Base-by-base conservation (phyloP, 2,329 filamentous ascomycete genomes). In the Xylaria sp. region DNA sequence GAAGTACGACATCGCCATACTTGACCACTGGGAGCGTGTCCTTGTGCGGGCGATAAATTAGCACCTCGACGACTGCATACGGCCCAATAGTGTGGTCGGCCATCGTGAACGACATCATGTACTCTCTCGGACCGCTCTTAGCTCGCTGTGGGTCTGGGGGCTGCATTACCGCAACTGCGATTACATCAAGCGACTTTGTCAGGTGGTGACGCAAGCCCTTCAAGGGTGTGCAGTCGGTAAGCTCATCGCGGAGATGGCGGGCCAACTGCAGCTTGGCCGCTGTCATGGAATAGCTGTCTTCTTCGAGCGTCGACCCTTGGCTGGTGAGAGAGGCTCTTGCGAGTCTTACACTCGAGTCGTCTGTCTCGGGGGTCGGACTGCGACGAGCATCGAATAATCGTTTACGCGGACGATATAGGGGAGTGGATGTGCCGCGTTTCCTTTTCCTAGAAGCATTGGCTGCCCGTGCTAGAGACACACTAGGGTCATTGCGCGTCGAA, bases 41-140 rank as follows among this genome's bases (percentile, higher is more conserved):
- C 74, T 85, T 85, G 74, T 90, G 86, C 11, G 86, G 85, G 14
- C 88, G 84, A 78, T 86, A 89, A 17, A 91, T 78, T 71, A 87
- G 84, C 30, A 88, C 86, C 73, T 89, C 84, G 12, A 81, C 81
- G 1, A 89, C 84, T 14, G 78, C 76, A 9, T 79, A 78, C 1
- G 86, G 85, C 3, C 84, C 84, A 21, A 84, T 81, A 1, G 85
- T 85, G 30, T 86, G 83, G 72, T 91, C 89, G 0, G 85, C 86
- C 12, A 89, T 79, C 48, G 83, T 85, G 70, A 91, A 85, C 17
- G 85, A 83, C 72, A 89, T 83, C 78, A 87, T 84, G 77, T 85
- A 90, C 74, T 90, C 86, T 24, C 88, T 82, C 3, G 86, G 86
- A 0, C 87, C 86, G 67, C 82, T 80, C 74, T 88, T 89, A 30